These are phyloP conservation scores for Cladophialophora chaetospira DNA, from an alignment of 2,329 filamentous ascomycete species.

Conservation along the genomic window DNA sequence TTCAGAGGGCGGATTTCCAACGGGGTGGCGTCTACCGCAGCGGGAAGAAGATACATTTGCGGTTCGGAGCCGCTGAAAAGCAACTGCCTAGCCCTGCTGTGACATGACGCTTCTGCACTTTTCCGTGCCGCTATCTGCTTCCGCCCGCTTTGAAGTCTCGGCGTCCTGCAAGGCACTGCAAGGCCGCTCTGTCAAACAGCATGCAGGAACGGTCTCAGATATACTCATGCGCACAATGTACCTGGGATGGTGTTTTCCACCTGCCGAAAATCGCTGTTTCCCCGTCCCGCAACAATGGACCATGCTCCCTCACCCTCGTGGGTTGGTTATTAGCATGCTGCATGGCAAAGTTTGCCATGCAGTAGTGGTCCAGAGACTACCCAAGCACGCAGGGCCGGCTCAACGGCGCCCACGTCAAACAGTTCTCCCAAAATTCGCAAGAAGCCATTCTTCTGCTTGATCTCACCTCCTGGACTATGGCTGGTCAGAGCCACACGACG, in stretches of 20 bases:
- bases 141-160: slow-evolving; percentile 18
- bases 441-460: too few relatives aligned
- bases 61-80: slow-evolving; percentile 13
- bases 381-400: too few relatives aligned
- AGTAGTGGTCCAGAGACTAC: not conserved
- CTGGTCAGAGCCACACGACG: too few relatives aligned
- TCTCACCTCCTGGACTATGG: too few relatives aligned
- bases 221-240: slow-evolving; percentile 10
- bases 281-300: not conserved
- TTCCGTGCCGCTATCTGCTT: slow-evolving; percentile 28
- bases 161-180: slow-evolving; percentile 21
- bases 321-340: not conserved
- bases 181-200: not conserved
- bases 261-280: not conserved
- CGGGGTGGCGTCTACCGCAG: slow-evolving; percentile 1
- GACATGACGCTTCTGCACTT: slow-evolving; percentile 24
- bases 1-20: not conserved
- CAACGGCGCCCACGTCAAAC: too few relatives aligned
- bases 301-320: not conserved
- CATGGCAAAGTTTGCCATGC: not conserved
- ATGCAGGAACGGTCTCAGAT: slow-evolving; percentile 32
- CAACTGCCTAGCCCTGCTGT: slow-evolving; percentile 7
- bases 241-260: not conserved
- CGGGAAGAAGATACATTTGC: slow-evolving; percentile 2
- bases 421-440: too few relatives aligned